A percentile compares a stretch with the other conserved stretches of the same genome.
phyloP scores from a whole-genome alignment of 1,139 yeast genomes.

The Candida frijolesensis region DNA sequence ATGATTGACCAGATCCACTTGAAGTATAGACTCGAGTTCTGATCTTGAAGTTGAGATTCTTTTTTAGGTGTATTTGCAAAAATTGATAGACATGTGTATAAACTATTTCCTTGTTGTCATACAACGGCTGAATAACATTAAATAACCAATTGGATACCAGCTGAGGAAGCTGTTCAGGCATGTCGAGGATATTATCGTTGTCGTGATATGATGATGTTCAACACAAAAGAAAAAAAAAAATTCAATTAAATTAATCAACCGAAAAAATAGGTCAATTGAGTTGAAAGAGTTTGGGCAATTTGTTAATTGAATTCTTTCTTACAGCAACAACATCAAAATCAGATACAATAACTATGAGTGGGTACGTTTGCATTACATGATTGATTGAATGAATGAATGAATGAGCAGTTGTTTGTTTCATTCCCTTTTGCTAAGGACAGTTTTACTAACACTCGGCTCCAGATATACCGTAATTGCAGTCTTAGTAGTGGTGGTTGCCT shows the following conservation, averaged over 20 bases:
- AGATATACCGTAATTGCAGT: slow-evolving; percentile 78
- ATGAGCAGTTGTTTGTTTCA: background rate
- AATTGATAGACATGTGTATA: slow-evolving; percentile 65
- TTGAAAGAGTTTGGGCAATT: background rate
- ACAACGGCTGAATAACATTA: slow-evolving; percentile 53
- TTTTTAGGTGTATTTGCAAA: slow-evolving; percentile 48
- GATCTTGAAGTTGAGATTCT: slow-evolving; percentile 50
- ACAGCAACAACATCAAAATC: background rate
- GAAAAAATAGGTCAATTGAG: slow-evolving; percentile 8
- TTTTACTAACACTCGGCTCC: slow-evolving; percentile 17
- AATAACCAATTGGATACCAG: slow-evolving; percentile 46
- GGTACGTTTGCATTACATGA: slow-evolving; percentile 19
- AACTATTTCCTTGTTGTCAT: slow-evolving; percentile 49
- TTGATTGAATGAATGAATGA: background rate
- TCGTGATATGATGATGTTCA: background rate
- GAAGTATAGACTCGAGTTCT: slow-evolving; percentile 72
- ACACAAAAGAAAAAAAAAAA: background rate
- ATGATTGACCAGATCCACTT: slow-evolving; percentile 54
- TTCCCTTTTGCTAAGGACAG: background rate
- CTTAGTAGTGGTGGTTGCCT: slow-evolving; percentile 58
- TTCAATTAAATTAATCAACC: background rate
- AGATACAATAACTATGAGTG: slow-evolving; percentile 20
- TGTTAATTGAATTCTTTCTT: background rate
- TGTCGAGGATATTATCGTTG: background rate
- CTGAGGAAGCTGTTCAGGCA: slow-evolving; percentile 27